Percentiles rank a stretch among this genome's conserved stretches.
Conservation (phyloP, 2,329 filamentous ascomycete species). For the Dothideomycetes sp. region DNA sequence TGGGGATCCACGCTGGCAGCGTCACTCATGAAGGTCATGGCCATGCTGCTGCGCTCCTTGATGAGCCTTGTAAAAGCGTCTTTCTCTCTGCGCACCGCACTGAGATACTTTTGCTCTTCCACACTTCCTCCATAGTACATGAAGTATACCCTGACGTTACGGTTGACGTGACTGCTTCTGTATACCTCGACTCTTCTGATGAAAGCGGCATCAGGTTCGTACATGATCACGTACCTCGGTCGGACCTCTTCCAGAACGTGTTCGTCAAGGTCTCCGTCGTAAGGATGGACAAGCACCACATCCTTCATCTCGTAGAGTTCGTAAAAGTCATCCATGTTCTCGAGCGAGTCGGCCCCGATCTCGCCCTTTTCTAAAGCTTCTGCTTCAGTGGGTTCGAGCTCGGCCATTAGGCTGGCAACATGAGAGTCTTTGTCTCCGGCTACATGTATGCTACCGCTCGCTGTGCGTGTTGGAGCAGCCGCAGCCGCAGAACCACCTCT, state of each 20-base stretch:
- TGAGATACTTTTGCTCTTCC: conserved; percentile 13
- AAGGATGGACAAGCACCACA: conserved; percentile 79
- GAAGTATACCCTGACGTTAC: conserved; percentile 88
- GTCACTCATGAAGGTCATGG: conserved; percentile 70
- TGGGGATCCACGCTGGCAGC: conserved; percentile 65
- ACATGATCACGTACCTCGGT: conserved; percentile 96
- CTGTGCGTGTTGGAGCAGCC: conserved; percentile 48
- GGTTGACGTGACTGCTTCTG: conserved; percentile 80
- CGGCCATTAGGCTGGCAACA: conserved; percentile 70
- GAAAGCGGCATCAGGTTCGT: conserved; percentile 89
- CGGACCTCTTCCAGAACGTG: conserved; percentile 90
- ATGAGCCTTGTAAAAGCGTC: conserved; percentile 93
- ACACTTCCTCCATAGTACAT: conserved; percentile 77
- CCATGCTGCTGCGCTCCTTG: conserved; percentile 88
- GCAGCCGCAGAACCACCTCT: conserved; percentile 63
- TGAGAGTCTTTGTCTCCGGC: conserved; percentile 76
- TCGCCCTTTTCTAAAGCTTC: conserved; percentile 63
- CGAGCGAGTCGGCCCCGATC: conserved; percentile 65
- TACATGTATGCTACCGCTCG: conserved; percentile 63
- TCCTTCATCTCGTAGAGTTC: conserved; percentile 86
- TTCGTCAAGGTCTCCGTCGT: conserved; percentile 92
- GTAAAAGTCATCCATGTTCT: conserved; percentile 87
- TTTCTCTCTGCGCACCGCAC: conserved; percentile 63
- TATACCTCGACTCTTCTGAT: conserved; percentile 93
- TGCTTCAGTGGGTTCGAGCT: conserved; percentile 68